Evolutionary conservation across 257 asterid species (phyloP).

Genomic region (Nemophila menziesii): DNA sequence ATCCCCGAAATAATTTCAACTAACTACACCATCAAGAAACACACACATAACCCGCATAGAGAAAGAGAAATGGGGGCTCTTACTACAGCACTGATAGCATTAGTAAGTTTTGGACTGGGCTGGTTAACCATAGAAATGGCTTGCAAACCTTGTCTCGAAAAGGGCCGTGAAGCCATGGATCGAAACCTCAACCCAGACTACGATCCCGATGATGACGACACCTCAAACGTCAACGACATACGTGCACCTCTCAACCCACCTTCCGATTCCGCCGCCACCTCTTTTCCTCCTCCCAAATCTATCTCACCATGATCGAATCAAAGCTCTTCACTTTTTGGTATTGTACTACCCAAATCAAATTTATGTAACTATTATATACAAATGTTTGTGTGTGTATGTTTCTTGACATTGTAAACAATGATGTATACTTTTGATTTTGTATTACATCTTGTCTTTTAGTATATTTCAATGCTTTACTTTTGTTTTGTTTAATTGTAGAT

Average conservation of each 20-base stretch:
- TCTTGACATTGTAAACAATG: neutral
- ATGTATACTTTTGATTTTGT: neutral
- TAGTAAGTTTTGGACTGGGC: slow-evolving; percentile 62
- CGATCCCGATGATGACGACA: slow-evolving; percentile 62
- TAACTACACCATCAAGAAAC: neutral
- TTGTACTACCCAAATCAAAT: neutral
- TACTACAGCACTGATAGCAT: slow-evolving; percentile 71
- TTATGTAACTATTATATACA: neutral
- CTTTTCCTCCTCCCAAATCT: slow-evolving; percentile 22
- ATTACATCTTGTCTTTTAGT: too few species aligned
- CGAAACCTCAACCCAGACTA: slow-evolving; percentile 81
- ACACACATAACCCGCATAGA: neutral
- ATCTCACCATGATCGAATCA: slow-evolving; percentile 18
- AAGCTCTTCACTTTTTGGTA: neutral
- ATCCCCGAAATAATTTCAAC: neutral
- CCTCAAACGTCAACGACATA: slow-evolving; percentile 11
- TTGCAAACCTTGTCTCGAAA: slow-evolving; percentile 90
- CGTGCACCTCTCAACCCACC: slow-evolving; percentile 52
- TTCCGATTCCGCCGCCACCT: slow-evolving; percentile 10
- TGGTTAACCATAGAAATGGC: slow-evolving; percentile 88
- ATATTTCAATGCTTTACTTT: neutral
- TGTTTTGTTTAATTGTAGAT: neutral
- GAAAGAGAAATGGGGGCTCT: slow-evolving; percentile 50
- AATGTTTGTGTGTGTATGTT: neutral
- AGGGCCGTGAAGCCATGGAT: slow-evolving; percentile 82